Evolutionary conservation across 2,329 filamentous ascomycete species (phyloP).

Genomic region (Pestalotiopsis sp.): DNA sequence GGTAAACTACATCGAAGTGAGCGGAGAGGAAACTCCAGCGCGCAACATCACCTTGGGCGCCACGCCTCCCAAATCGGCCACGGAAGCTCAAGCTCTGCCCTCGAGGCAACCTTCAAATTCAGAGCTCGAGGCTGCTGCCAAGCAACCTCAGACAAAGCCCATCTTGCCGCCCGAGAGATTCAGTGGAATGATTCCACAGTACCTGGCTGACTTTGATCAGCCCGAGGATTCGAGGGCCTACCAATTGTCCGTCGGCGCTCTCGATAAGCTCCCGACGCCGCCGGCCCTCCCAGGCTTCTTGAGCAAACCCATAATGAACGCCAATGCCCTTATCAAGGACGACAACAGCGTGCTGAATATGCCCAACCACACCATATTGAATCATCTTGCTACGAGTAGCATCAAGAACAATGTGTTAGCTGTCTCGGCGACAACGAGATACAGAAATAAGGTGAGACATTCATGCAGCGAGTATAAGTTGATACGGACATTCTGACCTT

Average conservation of each 20-base stretch:
- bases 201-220: slow-evolving; percentile 84
- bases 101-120: slow-evolving; percentile 36
- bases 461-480: neutral
- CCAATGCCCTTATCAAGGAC: slow-evolving; percentile 89
- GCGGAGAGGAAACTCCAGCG: slow-evolving; percentile 47
- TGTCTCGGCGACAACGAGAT: slow-evolving; percentile 95
- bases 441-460: slow-evolving; percentile 81
- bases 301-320: slow-evolving; percentile 92
- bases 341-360: slow-evolving; percentile 96
- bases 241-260: slow-evolving; percentile 72
- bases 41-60: slow-evolving; percentile 30
- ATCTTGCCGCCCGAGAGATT: slow-evolving; percentile 64
- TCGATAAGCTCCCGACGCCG: slow-evolving; percentile 79
- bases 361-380: slow-evolving; percentile 95
- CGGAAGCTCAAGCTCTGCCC: slow-evolving; percentile 30
- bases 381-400: slow-evolving; percentile 95
- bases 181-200: slow-evolving; percentile 76
- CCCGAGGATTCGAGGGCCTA: slow-evolving; percentile 77
- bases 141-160: slow-evolving; percentile 54
- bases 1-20: slow-evolving; percentile 97
- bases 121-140: slow-evolving; percentile 44
- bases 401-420: slow-evolving; percentile 97
- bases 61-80: slow-evolving; percentile 28
- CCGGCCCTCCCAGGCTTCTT: slow-evolving; percentile 88
- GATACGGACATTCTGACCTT: neutral